A percentile compares a stretch with the other conserved stretches of the same genome.
Conservation (phyloP, 371 early-diverging fungal genomes). For the Mucor sp. region DNA sequence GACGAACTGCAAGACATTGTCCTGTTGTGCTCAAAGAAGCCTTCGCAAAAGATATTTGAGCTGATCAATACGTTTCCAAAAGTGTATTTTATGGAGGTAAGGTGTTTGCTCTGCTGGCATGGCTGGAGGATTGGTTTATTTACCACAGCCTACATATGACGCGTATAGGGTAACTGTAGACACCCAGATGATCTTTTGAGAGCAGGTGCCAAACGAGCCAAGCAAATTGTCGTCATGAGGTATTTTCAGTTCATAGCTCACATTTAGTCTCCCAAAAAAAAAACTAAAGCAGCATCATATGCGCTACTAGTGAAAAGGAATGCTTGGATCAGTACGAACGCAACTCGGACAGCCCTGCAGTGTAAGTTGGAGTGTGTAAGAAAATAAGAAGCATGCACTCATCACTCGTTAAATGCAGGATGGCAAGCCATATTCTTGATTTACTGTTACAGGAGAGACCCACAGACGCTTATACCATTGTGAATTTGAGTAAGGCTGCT, state of each 20-base stretch:
- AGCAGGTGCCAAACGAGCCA: slow-evolving; percentile 57
- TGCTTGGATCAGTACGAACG: slow-evolving; percentile 39
- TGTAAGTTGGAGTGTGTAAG: slow-evolving; percentile 31
- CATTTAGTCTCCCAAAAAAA: background rate
- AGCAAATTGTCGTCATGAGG: slow-evolving; percentile 62
- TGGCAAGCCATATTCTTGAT: slow-evolving; percentile 40
- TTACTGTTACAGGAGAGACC: slow-evolving; percentile 29
- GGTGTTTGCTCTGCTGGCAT: too few relatives aligned
- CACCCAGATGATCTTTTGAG: slow-evolving; percentile 59
- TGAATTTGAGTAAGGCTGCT: slow-evolving; percentile 24
- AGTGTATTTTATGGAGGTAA: slow-evolving; percentile 58
- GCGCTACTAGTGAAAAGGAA: slow-evolving; percentile 39
- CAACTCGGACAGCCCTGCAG: slow-evolving; percentile 49
- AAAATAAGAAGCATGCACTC: too few relatives aligned
- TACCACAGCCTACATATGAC: background rate
- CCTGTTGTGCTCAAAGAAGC: slow-evolving; percentile 46
- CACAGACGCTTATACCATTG: slow-evolving; percentile 23
- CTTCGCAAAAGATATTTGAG: slow-evolving; percentile 44
- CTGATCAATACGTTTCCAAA: slow-evolving; percentile 52
- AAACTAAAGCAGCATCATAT: background rate
- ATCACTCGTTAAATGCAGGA: slow-evolving; percentile 9
- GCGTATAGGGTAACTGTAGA: slow-evolving; percentile 58
- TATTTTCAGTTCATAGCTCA: slow-evolving; percentile 1
- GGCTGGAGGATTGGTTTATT: background rate
- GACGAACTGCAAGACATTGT: slow-evolving; percentile 58